Conservation (phyloP, 139 green algal genomes). For the Zygnema circumcarinatum region DNA sequence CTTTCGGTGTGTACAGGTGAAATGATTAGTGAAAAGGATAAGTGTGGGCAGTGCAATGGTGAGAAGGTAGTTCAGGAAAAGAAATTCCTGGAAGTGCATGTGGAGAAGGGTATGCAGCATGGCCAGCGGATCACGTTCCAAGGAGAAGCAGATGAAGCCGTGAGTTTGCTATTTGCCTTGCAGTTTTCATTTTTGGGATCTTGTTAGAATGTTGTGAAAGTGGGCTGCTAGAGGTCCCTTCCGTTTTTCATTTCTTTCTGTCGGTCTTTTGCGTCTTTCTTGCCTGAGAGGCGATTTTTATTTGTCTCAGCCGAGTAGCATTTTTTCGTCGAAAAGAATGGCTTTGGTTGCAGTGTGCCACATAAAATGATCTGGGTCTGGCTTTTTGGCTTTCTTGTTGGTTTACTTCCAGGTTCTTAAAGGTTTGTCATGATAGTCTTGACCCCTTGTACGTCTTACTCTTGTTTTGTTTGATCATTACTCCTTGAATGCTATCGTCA, state of each 20-base stretch:
- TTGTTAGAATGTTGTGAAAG: background rate
- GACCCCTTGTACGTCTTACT: too few species aligned
- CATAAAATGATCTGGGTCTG: too few species aligned
- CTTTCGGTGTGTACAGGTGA: slow-evolving; percentile 44
- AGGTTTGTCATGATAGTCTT: too few species aligned
- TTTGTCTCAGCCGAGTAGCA: too few species aligned
- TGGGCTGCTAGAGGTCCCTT: too few species aligned
- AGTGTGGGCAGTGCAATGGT: slow-evolving; percentile 72
- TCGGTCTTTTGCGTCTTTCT: background rate
- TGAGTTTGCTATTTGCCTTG: slow-evolving; percentile 41
- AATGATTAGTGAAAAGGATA: slow-evolving; percentile 71
- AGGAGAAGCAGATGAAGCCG: slow-evolving; percentile 84
- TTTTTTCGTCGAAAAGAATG: too few species aligned
- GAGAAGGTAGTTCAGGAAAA: slow-evolving; percentile 68
- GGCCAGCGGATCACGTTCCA: slow-evolving; percentile 88
- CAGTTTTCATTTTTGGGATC: background rate
- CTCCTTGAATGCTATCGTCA: too few species aligned
- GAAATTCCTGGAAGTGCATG: slow-evolving; percentile 95
- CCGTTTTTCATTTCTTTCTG: too few species aligned
- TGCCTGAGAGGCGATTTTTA: too few species aligned
- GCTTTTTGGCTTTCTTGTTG: too few species aligned
- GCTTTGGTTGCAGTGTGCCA: too few species aligned
- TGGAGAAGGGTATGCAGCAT: slow-evolving; percentile 92
- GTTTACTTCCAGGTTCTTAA: too few species aligned
- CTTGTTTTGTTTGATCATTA: slow-evolving; percentile 23